Base-by-base conservation (phyloP, 2,329 filamentous ascomycete species). In the Colletotrichum sidae region DNA sequence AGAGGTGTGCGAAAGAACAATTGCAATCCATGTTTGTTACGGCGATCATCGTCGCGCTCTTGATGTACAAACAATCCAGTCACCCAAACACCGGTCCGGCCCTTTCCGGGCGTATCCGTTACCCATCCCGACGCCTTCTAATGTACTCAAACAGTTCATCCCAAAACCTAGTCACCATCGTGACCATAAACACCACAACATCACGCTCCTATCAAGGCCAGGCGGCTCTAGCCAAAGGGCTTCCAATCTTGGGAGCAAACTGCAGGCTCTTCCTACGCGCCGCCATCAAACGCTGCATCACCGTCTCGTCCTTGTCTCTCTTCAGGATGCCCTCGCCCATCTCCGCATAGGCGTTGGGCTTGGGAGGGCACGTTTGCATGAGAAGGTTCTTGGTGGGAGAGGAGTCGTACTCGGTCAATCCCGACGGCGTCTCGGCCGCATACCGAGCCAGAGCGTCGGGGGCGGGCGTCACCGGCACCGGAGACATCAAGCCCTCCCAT, bases 231-330 rank as follows among this genome's bases (percentile, higher is more conserved):
- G 87, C 84, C 70, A 94, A 78, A 2, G 92, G 92, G 75, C 92
- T 94, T 15, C 86, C 89, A 63, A 93, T 80, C 78, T 91, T 91
- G 37, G 92, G 92, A 38, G 90, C 90, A 80, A 90, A 93, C 73
- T 92, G 90, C 76, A 93, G 75, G 73, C 90, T 95, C 85, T 92
- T 93, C 67, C 92, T 84, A 67, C 91, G 83, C 1, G 91, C 91
- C 10, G 90, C 88, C 83, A 92, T 88, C 67, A 94, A 79, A 52
- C 88, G 83, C 77, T 87, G 83, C 67, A 88, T 79, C 60, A 91
- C 81, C 17, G 80, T 80, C 71, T 86, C 80, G 71, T 89, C 84
- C 76, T 86, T 86, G 55, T 85, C 80, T 54, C 76, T 77, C 60
- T 76, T 77, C 60, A 88, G 72, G 5, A 86, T 74, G 1, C 81